These are phyloP conservation scores for Aureobasidium mangrovei DNA, from an alignment of 2,329 filamentous ascomycete species.

Conservation along the genomic window DNA sequence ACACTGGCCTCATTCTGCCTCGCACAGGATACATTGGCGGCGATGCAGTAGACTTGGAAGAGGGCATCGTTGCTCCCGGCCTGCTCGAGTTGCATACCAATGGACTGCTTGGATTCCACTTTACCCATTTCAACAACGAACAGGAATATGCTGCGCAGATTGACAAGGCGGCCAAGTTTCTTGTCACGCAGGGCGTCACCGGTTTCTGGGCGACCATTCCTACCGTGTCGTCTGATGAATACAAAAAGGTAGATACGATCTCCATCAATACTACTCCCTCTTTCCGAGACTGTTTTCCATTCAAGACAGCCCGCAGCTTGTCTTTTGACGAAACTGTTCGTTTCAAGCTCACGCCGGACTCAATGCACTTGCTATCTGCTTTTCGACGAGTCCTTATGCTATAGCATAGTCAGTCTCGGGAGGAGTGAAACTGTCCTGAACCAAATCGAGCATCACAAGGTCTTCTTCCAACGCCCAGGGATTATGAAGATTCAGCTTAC, in stretches of 20 bases:
- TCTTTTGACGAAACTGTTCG: no score
- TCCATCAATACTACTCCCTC: no score
- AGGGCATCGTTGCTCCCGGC: slow-evolving; percentile 44
- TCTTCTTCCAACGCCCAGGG: no score
- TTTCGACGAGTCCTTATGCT: no score
- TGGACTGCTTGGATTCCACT: slow-evolving; percentile 45
- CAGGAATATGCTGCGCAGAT: slow-evolving; percentile 36
- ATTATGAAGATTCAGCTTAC: no score
- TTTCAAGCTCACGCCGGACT: no score
- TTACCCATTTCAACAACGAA: slow-evolving; percentile 40
- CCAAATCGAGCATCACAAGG: no score
- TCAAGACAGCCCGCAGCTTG: no score
- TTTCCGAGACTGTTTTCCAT: no score
- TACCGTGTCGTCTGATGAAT: slow-evolving; percentile 40
- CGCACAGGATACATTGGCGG: slow-evolving; percentile 36
- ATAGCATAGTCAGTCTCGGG: no score
- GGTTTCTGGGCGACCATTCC: slow-evolving; percentile 48
- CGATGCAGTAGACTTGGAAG: slow-evolving; percentile 40
- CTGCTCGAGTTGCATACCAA: slow-evolving; percentile 50
- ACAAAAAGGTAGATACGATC: slow-evolving; percentile 31
- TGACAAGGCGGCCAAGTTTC: slow-evolving; percentile 39
- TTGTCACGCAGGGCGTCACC: slow-evolving; percentile 44
- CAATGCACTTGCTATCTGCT: no score
- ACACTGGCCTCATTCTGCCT: slow-evolving; percentile 35
- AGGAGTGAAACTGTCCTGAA: no score